Base-by-base conservation (phyloP, 2,329 filamentous ascomycete species). In the Alternaria gansuensis region DNA sequence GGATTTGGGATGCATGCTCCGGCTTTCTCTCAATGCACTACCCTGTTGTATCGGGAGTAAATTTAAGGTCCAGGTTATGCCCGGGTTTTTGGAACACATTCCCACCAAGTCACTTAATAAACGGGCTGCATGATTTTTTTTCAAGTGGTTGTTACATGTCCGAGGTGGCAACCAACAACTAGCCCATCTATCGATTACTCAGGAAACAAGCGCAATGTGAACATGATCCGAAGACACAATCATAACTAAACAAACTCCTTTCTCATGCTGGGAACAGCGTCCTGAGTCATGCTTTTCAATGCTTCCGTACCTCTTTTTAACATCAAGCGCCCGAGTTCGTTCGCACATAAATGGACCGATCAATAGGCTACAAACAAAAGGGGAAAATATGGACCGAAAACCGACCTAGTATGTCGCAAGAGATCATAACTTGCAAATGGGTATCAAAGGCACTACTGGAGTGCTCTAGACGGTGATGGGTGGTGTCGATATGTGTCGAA, bases 371-470 rank as follows among this genome's bases (percentile, higher is more conserved):
- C 46, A 26, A 59, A 41, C 40, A 59, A 23, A 48, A 48, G 7
- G 51, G 34, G 28, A 56, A 56, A 45, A 45, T 28, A 51, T 40
- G 51, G 51, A 44, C 45, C 33, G 45, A 44, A 34, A 48, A 36
- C 31, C 29, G 44, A 34, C 44, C 44, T 29, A 48, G 44, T 14
- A 51, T 59, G 51, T 55, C 52, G 46, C 62, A 64, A 64, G 62
- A 62, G 53, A 49, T 63, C 62, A 54, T 65, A 62, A 65, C 57
- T 65, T 63, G 62, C 57, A 52, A 36, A 60, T 57, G 60, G 62
- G 57, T 65, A 65, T 65, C 62, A 54, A 60, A 61, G 44, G 52
- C 49, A 52, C 48, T 46, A 37, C 54, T 40, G 29, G 40, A 48
- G 33, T 45, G 34, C 50, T 41, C 24, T 37, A 43, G 54, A 39